These are phyloP conservation scores for Paracamarosporium sp. DNA, from an alignment of 2,329 filamentous ascomycete genomes.

Conservation along the genomic window DNA sequence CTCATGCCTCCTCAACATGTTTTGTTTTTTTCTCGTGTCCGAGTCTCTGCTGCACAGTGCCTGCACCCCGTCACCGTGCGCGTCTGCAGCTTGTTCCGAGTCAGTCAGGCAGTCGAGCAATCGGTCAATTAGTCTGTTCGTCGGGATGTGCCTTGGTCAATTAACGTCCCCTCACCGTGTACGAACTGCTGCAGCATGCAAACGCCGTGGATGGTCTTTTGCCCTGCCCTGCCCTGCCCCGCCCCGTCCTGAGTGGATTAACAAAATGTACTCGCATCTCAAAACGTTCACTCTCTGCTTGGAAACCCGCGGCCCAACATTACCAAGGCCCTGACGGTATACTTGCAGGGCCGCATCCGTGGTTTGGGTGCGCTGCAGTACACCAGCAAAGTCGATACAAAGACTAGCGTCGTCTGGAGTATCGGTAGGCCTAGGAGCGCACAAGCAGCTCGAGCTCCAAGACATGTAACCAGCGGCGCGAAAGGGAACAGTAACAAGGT, in stretches of 20 bases:
- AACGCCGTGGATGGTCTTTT: background rate
- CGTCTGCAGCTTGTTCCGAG: background rate
- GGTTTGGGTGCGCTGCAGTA: background rate
- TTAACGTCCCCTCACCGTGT: background rate
- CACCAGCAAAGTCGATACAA: background rate
- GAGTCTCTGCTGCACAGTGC: background rate
- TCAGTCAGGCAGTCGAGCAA: no score
- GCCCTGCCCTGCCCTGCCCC: no score
- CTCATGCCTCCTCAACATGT: background rate
- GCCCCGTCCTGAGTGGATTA: no score
- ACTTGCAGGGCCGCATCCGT: background rate
- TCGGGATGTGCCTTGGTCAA: background rate
- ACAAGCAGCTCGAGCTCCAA: constrained; percentile 6
- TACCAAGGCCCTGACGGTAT: background rate
- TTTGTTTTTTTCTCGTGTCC: constrained; percentile 2
- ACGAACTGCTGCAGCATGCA: background rate
- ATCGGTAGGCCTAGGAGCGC: background rate
- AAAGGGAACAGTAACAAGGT: background rate
- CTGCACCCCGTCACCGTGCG: background rate
- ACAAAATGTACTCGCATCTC: background rate
- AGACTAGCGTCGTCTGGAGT: background rate
- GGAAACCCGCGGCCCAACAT: background rate
- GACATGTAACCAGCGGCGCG: background rate
- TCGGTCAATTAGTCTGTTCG: no score
- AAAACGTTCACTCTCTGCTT: background rate